Percentiles rank a stretch among this genome's conserved stretches.
These are phyloP conservation scores for Nigrospora osmanthi DNA, from an alignment of 2,329 filamentous ascomycete genomes.

Conservation along the genomic window DNA sequence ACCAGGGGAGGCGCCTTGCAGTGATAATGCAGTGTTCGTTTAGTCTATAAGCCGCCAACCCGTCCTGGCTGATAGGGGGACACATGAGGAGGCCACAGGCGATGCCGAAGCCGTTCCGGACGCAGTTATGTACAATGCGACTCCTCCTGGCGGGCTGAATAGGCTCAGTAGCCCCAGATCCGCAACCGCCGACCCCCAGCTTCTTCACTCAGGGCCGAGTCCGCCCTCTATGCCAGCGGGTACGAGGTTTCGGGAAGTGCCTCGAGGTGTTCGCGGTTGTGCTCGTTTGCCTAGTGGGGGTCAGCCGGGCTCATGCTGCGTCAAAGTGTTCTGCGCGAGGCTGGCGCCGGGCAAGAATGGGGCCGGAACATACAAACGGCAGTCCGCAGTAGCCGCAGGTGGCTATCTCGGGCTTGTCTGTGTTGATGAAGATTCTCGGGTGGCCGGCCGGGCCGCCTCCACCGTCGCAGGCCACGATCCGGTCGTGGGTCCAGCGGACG, in stretches of 20 bases:
- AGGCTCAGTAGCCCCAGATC: too few species aligned
- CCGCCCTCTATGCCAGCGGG: constrained; percentile 53
- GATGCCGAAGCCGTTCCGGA: too few species aligned
- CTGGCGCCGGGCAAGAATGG: background rate
- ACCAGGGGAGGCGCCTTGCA: too few species aligned
- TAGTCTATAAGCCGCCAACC: too few species aligned
- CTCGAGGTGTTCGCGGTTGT: constrained; percentile 78
- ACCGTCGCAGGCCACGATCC: constrained; percentile 80
- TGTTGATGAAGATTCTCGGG: constrained; percentile 93
- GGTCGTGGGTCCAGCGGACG: constrained; percentile 81
- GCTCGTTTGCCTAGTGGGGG: constrained; percentile 68
- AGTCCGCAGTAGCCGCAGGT: constrained; percentile 88
- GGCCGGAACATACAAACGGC: constrained; percentile 67
- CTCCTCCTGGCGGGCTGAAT: too few species aligned
- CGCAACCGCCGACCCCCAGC: too few species aligned
- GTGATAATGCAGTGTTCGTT: too few species aligned
- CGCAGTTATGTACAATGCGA: too few species aligned
- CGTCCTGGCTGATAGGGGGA: too few species aligned
- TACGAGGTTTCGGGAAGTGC: constrained; percentile 74
- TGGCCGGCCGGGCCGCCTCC: constrained; percentile 87
- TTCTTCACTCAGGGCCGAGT: background rate
- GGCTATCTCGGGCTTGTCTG: constrained; percentile 91
- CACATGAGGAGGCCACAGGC: too few species aligned
- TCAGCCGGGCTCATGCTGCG: too few species aligned
- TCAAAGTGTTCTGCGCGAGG: too few species aligned